phyloP scores from a whole-genome alignment of 2,329 filamentous ascomycete genomes.

The Elsinoe fawcettii region DNA sequence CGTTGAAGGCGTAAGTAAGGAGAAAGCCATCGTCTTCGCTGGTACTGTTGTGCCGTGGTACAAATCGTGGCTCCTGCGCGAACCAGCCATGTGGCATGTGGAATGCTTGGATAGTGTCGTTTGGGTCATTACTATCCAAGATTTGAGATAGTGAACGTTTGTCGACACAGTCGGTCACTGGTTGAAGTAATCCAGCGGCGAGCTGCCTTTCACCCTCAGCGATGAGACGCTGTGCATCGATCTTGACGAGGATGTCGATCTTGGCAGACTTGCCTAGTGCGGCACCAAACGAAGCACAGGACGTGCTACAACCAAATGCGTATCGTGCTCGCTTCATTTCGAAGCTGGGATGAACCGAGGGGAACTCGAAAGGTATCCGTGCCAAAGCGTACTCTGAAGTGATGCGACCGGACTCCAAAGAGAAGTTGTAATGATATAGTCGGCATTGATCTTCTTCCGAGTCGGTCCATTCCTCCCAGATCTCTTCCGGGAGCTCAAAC shows the following conservation, averaged over 20 bases:
- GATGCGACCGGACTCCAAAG: constrained; percentile 40
- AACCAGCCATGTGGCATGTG: constrained; percentile 53
- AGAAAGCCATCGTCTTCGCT: constrained; percentile 61
- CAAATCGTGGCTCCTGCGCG: constrained; percentile 61
- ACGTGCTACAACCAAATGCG: constrained; percentile 60
- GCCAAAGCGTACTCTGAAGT: constrained; percentile 57
- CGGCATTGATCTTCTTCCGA: constrained; percentile 58
- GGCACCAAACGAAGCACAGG: constrained; percentile 48
- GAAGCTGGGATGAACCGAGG: constrained; percentile 47
- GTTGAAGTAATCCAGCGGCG: constrained; percentile 27
- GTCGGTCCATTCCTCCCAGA: constrained; percentile 12
- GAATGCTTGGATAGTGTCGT: constrained; percentile 56
- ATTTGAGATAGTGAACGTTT: constrained; percentile 48
- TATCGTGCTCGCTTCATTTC: constrained; percentile 54
- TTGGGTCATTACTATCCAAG: constrained; percentile 31
- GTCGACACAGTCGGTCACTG: constrained; percentile 57
- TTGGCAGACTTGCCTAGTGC: constrained; percentile 58
- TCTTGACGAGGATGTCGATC: constrained; percentile 57
- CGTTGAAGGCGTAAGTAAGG: constrained; percentile 63
- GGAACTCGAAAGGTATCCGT: constrained; percentile 61
- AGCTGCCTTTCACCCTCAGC: constrained; percentile 37
- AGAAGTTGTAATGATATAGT: constrained; percentile 61
- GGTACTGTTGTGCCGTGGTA: constrained; percentile 37
- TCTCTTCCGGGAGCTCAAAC: constrained; percentile 13
- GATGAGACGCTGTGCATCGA: constrained; percentile 51